Evolutionary conservation across 2,329 filamentous ascomycete genomes (phyloP).

Genomic region (Helicocarpus griseus): DNA sequence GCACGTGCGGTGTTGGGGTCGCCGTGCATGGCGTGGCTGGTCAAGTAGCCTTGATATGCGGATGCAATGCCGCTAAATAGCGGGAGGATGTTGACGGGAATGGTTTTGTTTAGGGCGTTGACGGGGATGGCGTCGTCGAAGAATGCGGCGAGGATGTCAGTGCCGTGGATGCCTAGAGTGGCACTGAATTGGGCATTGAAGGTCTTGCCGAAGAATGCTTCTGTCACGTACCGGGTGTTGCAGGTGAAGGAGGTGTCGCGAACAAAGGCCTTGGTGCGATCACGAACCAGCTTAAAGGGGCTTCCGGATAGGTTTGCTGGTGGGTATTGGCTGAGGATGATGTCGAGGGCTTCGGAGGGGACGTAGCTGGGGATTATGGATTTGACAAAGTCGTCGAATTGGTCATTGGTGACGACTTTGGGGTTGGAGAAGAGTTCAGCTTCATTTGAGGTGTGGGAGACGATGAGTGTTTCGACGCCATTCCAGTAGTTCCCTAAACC

Average conservation of each 20-base stretch:
- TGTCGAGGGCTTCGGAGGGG: slow-evolving; percentile 17
- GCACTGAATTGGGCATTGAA: slow-evolving; percentile 36
- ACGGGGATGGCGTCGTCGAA: slow-evolving; percentile 24
- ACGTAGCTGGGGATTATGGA: slow-evolving; percentile 26
- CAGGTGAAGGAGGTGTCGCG: slow-evolving; percentile 24
- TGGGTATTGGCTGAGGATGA: slow-evolving; percentile 23
- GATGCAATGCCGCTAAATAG: slow-evolving; percentile 26
- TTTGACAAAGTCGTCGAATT: slow-evolving; percentile 24
- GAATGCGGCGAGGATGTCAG: slow-evolving; percentile 35
- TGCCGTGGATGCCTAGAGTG: slow-evolving; percentile 31
- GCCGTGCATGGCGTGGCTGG: slow-evolving; percentile 31
- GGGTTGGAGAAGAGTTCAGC: slow-evolving; percentile 20
- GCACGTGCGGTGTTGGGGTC: slow-evolving; percentile 28
- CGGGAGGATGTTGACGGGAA: slow-evolving; percentile 16
- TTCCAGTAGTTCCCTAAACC: slow-evolving; percentile 24
- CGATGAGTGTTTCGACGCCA: slow-evolving; percentile 20
- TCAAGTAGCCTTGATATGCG: slow-evolving; percentile 33
- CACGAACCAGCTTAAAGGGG: slow-evolving; percentile 14
- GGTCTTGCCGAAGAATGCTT: slow-evolving; percentile 26
- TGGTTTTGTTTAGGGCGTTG: slow-evolving; percentile 15
- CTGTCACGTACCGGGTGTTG: slow-evolving; percentile 26
- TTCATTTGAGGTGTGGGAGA: slow-evolving; percentile 27
- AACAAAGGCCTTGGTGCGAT: slow-evolving; percentile 22
- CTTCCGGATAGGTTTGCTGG: slow-evolving; percentile 10
- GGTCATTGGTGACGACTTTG: slow-evolving; percentile 12